Conservation (phyloP, 306 rosid species). For the Corylus americana region DNA sequence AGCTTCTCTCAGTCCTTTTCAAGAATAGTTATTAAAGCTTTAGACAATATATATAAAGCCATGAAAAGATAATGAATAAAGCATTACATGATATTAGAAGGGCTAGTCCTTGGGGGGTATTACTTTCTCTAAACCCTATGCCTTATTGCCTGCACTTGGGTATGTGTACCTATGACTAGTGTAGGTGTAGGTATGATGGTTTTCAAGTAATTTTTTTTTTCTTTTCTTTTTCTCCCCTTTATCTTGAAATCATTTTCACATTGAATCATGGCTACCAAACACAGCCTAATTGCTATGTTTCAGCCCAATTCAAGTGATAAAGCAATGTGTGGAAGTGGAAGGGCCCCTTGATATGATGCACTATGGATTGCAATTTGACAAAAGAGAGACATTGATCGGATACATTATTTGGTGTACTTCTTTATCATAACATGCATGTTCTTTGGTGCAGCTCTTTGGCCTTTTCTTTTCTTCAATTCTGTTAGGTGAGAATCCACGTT, state of each 20-base stretch:
- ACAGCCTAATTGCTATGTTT: background rate
- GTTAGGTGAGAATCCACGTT: slow-evolving; percentile 16
- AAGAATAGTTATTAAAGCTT: background rate
- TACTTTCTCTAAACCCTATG: background rate
- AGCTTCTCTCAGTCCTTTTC: background rate
- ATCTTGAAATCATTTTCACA: background rate
- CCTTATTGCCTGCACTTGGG: background rate
- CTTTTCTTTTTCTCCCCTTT: background rate
- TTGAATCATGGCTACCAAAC: slow-evolving; percentile 9
- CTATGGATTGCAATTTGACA: slow-evolving; percentile 20
- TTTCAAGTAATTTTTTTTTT: background rate
- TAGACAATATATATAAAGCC: background rate
- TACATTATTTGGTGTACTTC: slow-evolving; percentile 7
- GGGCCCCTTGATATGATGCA: slow-evolving; percentile 29
- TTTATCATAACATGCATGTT: slow-evolving; percentile 23
- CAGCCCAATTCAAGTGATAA: background rate
- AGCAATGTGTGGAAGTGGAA: background rate
- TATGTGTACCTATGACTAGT: background rate
- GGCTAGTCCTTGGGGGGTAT: background rate
- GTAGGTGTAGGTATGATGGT: background rate
- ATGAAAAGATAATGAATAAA: background rate
- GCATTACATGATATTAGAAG: background rate
- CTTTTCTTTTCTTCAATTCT: slow-evolving; percentile 17
- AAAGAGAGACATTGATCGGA: slow-evolving; percentile 19
- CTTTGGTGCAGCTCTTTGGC: slow-evolving; percentile 11